Conservation (phyloP, 2,329 filamentous ascomycete species). For the Stemphylium vesicarium region DNA sequence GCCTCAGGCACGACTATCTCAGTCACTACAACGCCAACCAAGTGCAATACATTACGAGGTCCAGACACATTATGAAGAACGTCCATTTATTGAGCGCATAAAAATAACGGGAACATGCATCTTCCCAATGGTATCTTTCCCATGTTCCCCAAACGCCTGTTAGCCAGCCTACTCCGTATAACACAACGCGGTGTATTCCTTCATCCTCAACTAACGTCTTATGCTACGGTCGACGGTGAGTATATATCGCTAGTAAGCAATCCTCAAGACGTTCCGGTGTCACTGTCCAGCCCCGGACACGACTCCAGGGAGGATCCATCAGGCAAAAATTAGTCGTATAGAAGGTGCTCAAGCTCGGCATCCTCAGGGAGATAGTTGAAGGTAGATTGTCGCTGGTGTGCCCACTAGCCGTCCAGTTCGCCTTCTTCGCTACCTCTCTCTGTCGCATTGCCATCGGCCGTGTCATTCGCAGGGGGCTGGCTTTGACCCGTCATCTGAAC, state of each 20-base stretch:
- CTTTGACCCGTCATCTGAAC: slow-evolving; percentile 27
- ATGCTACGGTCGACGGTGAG: not conserved
- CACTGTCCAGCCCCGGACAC: not conserved
- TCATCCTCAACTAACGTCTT: not conserved
- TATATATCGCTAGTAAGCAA: not conserved
- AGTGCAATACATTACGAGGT: too few species aligned
- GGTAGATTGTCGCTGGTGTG: not conserved
- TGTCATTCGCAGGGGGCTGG: slow-evolving; percentile 29
- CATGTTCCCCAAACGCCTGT: slow-evolving; percentile 8
- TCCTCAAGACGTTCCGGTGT: not conserved
- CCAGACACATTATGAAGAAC: not conserved
- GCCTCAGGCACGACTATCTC: not conserved
- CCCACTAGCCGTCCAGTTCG: slow-evolving; percentile 53
- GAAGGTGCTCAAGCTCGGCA: too few species aligned
- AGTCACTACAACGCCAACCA: not conserved
- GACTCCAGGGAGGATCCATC: not conserved
- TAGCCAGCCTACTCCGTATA: not conserved
- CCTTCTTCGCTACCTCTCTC: slow-evolving; percentile 54
- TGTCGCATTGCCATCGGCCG: slow-evolving; percentile 24
- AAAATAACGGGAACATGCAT: not conserved
- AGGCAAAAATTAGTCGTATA: not conserved
- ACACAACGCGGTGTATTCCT: not conserved
- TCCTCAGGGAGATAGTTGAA: not conserved
- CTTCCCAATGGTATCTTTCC: slow-evolving; percentile 12
- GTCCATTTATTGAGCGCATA: slow-evolving; percentile 1